Evolutionary conservation across 164 flowering plant species (phyloP).

Genomic region (Vitis rotundifolia): DNA sequence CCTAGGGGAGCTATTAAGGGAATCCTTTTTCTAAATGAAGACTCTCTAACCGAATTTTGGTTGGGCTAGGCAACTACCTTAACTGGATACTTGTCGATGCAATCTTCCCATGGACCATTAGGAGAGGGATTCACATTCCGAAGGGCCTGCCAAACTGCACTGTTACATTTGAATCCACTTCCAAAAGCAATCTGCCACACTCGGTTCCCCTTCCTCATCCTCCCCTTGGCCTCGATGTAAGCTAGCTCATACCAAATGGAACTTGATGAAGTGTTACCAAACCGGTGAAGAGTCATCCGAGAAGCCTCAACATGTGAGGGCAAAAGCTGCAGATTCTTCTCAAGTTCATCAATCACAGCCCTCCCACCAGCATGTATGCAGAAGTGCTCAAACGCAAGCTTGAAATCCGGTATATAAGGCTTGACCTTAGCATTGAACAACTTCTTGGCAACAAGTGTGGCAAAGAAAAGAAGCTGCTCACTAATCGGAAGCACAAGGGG

Average conservation of each 20-base stretch:
- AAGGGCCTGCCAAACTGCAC: slow-evolving; percentile 83
- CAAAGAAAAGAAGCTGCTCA: slow-evolving; percentile 72
- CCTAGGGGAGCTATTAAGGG: neutral
- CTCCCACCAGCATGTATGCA: slow-evolving; percentile 90
- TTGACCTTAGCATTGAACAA: slow-evolving; percentile 52
- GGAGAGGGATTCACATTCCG: slow-evolving; percentile 57
- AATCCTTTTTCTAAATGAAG: slow-evolving; percentile 2
- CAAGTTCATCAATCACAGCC: slow-evolving; percentile 87
- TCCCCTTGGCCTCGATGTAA: slow-evolving; percentile 77
- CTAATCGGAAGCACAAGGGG: slow-evolving; percentile 75
- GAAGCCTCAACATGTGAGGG: slow-evolving; percentile 75
- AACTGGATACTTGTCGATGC: slow-evolving; percentile 70
- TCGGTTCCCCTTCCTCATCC: slow-evolving; percentile 62
- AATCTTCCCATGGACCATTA: slow-evolving; percentile 72
- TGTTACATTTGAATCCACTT: slow-evolving; percentile 83
- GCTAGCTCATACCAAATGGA: slow-evolving; percentile 88
- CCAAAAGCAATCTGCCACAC: slow-evolving; percentile 91
- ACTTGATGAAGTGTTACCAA: slow-evolving; percentile 82
- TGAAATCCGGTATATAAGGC: slow-evolving; percentile 89
- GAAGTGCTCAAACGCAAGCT: slow-evolving; percentile 82
- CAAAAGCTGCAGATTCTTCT: slow-evolving; percentile 69
- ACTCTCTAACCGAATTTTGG: neutral
- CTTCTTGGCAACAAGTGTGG: slow-evolving; percentile 55
- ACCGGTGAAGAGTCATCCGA: slow-evolving; percentile 74
- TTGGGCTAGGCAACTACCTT: slow-evolving; percentile 18